Conservation (phyloP, 805 yeast species). For the Metschnikowia matae region DNA sequence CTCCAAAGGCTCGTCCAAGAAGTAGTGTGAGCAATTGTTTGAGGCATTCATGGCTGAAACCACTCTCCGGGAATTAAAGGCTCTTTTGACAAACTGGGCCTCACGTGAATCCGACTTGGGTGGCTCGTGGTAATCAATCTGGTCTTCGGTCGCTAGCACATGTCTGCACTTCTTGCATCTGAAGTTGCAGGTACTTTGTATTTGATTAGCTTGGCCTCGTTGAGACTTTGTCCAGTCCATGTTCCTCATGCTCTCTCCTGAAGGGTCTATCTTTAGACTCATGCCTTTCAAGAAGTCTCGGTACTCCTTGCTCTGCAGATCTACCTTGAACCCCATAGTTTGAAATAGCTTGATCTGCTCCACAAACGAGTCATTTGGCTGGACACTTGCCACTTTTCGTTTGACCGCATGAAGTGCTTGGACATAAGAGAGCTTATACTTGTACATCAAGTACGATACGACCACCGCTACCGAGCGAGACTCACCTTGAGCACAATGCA, state of each 20-base stretch:
- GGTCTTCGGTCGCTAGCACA: constrained; percentile 57
- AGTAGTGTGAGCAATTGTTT: constrained; percentile 72
- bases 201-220: constrained; percentile 8
- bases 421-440: constrained; percentile 49
- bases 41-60: constrained; percentile 56
- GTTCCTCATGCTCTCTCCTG: constrained; percentile 12
- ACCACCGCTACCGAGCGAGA: constrained; percentile 47
- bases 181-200: constrained; percentile 25
- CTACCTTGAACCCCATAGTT: constrained; percentile 27
- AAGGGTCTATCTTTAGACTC: constrained; percentile 18
- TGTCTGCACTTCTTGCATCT: constrained; percentile 84
- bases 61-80: constrained; percentile 57
- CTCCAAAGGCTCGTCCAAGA: constrained; percentile 70
- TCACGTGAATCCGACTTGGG: constrained; percentile 66
- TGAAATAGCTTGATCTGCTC: constrained; percentile 68
- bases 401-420: constrained; percentile 75
- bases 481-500: constrained; percentile 52
- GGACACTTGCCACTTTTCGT: constrained; percentile 53
- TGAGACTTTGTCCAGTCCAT: constrained; percentile 13
- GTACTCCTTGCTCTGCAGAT: constrained; percentile 21
- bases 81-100: constrained; percentile 60
- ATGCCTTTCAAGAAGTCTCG: constrained; percentile 25
- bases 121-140: constrained; percentile 61
- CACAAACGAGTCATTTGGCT: constrained; percentile 72
- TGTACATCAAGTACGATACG: constrained; percentile 48